phyloP scores from a whole-genome alignment of 345 rosid genomes.

The Pistacia integerrima region DNA sequence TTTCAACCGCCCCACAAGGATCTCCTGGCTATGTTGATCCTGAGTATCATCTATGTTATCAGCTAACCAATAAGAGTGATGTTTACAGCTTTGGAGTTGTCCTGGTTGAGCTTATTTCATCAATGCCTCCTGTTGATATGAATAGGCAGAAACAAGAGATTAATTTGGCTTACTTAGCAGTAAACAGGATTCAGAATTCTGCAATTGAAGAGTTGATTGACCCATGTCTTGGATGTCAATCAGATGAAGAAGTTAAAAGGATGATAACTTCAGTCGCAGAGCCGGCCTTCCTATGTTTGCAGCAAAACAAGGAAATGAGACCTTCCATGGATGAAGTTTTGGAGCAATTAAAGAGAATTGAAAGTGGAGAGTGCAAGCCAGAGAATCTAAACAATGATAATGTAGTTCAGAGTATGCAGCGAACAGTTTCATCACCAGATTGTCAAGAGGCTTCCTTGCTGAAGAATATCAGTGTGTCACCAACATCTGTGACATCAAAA shows the following conservation, averaged over 20 bases:
- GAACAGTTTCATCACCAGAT: constrained; percentile 33
- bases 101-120: too few species aligned
- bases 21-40: too few species aligned
- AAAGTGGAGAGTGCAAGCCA: not conserved
- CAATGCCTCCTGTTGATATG: too few species aligned
- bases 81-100: too few species aligned
- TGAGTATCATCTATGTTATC: too few species aligned
- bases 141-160: constrained; percentile 6
- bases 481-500: too few species aligned
- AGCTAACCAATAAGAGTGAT: too few species aligned
- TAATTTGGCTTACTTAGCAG: too few species aligned
- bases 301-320: constrained; percentile 52
- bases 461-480: constrained; percentile 11
- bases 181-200: too few species aligned
- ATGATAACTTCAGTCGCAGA: constrained; percentile 58
- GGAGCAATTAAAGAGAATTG: constrained; percentile 44
- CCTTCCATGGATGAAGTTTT: constrained; percentile 59
- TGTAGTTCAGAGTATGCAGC: constrained; percentile 6
- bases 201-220: too few species aligned
- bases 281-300: constrained; percentile 62
- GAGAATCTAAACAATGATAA: too few species aligned
- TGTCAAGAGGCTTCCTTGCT: constrained; percentile 37
- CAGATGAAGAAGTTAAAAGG: constrained; percentile 36
- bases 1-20: too few species aligned
- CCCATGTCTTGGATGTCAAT: constrained; percentile 16